Conservation (phyloP, 139 green algal species). For the Chlorella sorokiniana region DNA sequence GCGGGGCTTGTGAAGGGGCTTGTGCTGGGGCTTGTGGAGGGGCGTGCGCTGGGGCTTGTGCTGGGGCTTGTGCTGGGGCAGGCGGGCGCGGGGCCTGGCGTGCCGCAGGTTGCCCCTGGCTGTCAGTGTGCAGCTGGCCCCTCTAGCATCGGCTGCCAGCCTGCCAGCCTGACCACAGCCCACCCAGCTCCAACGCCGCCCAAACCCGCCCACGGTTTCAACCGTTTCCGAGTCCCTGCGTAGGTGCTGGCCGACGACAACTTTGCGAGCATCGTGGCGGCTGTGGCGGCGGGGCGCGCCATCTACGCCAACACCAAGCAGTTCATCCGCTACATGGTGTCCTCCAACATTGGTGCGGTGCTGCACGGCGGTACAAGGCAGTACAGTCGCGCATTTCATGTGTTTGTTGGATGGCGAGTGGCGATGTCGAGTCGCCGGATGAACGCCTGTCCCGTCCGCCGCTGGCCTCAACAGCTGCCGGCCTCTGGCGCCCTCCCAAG, state of each 20-base stretch:
- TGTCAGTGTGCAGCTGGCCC: no score
- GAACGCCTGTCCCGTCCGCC: no score
- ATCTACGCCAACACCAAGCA: constrained; percentile 99
- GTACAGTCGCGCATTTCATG: background rate
- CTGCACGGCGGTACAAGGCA: no score
- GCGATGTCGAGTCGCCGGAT: no score
- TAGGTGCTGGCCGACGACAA: constrained; percentile 96
- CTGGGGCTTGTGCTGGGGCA: background rate
- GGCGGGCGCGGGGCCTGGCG: no score
- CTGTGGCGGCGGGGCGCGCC: constrained; percentile 86
- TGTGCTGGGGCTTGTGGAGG: background rate
- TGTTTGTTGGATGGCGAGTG: no score
- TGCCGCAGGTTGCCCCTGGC: no score
- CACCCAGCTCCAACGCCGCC: background rate
- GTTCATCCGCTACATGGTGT: constrained; percentile 99
- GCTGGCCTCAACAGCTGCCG: no score
- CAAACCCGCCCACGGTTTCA: background rate
- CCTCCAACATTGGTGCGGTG: constrained; percentile 95
- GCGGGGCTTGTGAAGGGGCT: background rate
- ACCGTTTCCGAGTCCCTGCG: background rate
- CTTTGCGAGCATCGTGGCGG: constrained; percentile 81
- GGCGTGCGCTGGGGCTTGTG: background rate
- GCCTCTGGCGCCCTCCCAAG: no score
- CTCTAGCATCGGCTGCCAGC: no score
- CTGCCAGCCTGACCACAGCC: background rate